Conservation (phyloP, 2,329 filamentous ascomycete genomes). For the Beauveria sp. region DNA sequence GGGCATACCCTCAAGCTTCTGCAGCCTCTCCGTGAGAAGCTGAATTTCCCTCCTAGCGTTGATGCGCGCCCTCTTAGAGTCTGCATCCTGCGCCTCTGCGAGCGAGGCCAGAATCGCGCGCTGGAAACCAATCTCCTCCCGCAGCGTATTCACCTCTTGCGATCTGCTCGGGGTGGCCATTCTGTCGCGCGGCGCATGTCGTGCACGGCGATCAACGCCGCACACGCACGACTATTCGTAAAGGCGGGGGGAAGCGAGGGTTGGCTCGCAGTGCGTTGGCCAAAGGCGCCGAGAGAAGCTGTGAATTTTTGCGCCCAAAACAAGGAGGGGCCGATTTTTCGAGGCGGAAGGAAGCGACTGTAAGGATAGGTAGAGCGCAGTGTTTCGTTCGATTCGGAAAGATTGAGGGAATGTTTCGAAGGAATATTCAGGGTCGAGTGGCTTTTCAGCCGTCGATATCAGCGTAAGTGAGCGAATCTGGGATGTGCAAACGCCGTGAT, state of each 20-base stretch:
- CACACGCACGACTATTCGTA: neutral
- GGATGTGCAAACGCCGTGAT: neutral
- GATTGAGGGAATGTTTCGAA: neutral
- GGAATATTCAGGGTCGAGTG: no score
- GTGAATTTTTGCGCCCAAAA: no score
- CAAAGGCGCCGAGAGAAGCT: no score
- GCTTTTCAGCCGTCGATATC: neutral
- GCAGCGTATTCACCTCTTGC: conserved; percentile 20
- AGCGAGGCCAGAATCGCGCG: conserved; percentile 36
- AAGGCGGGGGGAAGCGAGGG: no score
- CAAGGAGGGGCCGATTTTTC: no score
- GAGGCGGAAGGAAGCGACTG: no score
- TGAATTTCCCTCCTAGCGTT: neutral
- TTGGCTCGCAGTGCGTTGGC: no score
- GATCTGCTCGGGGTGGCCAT: conserved; percentile 14
- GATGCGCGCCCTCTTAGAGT: neutral
- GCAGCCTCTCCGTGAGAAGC: neutral
- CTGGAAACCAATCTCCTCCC: conserved; percentile 36
- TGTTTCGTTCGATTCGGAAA: no score
- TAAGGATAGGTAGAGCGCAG: no score
- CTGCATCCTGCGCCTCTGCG: conserved; percentile 10
- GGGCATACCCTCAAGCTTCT: neutral
- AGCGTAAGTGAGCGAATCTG: neutral
- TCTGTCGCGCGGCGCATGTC: conserved; percentile 11
- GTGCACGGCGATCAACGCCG: neutral